Conservation (phyloP, 805 yeast species). For the Spathaspora gorwiae region DNA sequence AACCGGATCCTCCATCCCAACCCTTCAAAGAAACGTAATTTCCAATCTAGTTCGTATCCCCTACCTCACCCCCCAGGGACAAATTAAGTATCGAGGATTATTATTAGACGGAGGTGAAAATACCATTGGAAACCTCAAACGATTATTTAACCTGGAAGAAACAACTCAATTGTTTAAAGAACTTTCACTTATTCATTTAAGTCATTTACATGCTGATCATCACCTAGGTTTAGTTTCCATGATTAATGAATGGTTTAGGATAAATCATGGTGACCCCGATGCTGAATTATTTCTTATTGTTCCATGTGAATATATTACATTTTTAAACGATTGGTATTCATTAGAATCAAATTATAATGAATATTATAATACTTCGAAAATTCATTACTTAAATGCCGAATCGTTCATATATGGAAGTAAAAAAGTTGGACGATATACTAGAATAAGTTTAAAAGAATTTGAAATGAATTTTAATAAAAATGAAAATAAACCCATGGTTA, state of each 20-base stretch:
- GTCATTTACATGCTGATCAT: slow-evolving; percentile 97
- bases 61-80: slow-evolving; percentile 15
- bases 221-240: slow-evolving; percentile 79
- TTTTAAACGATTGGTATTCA: slow-evolving; percentile 63
- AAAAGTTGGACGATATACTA: background rate
- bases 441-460: slow-evolving; percentile 23
- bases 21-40: slow-evolving; percentile 78
- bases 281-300: slow-evolving; percentile 53
- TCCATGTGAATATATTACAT: slow-evolving; percentile 71
- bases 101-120: slow-evolving; percentile 95
- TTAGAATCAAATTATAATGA: slow-evolving; percentile 34
- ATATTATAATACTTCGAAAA: slow-evolving; percentile 31
- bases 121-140: slow-evolving; percentile 65
- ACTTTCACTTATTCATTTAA: slow-evolving; percentile 60
- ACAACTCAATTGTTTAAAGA: slow-evolving; percentile 48
- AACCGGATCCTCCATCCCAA: slow-evolving; percentile 90
- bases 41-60: slow-evolving; percentile 78
- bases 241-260: slow-evolving; percentile 61
- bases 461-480: slow-evolving; percentile 23
- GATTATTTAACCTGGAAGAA: slow-evolving; percentile 48
- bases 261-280: slow-evolving; percentile 22
- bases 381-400: slow-evolving; percentile 58
- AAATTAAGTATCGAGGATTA: slow-evolving; percentile 38
- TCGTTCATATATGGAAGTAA: slow-evolving; percentile 35
- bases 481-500: slow-evolving; percentile 15